Evolutionary conservation across 352 stramenopile species (phyloP).

Genomic region (Pythium phragmiticola): DNA sequence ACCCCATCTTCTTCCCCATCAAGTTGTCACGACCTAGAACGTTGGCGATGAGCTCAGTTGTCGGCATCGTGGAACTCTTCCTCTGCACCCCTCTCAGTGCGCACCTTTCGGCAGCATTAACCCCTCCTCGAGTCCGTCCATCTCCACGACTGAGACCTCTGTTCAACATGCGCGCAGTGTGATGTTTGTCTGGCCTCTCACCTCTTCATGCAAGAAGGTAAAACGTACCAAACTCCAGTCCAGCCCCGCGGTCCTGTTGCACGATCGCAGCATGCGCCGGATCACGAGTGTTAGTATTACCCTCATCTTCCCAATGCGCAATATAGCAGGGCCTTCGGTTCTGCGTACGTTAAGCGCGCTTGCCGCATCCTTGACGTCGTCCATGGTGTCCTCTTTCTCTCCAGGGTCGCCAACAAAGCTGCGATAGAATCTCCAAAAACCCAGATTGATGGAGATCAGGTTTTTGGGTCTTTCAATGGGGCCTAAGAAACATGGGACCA

Average conservation of each 20-base stretch:
- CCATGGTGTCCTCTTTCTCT: constrained; percentile 24
- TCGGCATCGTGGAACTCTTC: neutral
- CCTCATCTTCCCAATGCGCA: neutral
- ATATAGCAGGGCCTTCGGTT: neutral
- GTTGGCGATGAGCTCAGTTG: neutral
- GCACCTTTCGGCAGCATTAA: constrained; percentile 74
- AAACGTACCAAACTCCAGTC: constrained; percentile 66
- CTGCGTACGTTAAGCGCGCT: constrained; percentile 39
- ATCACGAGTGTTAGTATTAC: neutral
- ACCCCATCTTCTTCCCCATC: constrained; percentile 51
- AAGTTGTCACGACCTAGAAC: constrained; percentile 47
- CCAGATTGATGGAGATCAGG: neutral
- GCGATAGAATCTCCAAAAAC: neutral
- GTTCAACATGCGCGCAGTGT: constrained; percentile 1
- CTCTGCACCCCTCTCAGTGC: neutral
- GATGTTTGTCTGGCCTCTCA: neutral
- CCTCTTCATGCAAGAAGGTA: neutral
- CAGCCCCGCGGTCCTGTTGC: constrained; percentile 56
- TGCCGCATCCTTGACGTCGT: constrained; percentile 45
- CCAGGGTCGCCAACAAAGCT: neutral
- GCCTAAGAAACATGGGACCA: too few relatives aligned
- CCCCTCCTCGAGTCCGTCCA: constrained; percentile 71
- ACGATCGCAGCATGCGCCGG: neutral
- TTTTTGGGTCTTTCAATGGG: neutral
- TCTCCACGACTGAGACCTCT: constrained; percentile 79